A percentile compares a stretch with the other conserved stretches of the same genome.
Evolutionary conservation across 73 alveolate genomes (phyloP).

Genomic region (Symbiodinium natans): DNA sequence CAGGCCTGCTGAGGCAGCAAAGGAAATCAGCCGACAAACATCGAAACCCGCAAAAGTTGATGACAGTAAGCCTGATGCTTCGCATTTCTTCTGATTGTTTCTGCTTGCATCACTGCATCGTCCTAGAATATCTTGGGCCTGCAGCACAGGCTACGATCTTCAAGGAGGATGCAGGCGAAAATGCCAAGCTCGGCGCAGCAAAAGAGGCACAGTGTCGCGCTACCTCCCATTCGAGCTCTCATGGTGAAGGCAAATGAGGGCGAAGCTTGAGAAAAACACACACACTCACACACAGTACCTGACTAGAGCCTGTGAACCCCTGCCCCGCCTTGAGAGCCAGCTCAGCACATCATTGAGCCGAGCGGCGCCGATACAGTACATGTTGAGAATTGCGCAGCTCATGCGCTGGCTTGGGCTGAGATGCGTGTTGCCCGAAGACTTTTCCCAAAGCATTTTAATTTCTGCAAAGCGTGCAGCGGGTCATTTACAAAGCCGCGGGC

Average conservation of each 20-base stretch:
- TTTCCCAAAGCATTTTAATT: not conserved
- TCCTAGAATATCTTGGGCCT: not conserved
- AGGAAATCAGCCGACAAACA: not conserved
- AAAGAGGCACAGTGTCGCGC: no score
- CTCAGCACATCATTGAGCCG: not conserved
- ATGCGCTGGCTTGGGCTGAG: no score
- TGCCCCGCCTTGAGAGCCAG: not conserved
- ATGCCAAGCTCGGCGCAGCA: no score
- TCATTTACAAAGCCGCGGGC: no score
- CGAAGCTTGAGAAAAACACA: no score
- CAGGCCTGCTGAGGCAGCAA: not conserved
- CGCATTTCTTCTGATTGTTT: not conserved
- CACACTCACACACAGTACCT: not conserved
- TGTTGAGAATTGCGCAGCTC: no score
- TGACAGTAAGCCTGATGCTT: not conserved
- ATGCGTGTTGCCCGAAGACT: not conserved
- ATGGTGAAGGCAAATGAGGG: no score
- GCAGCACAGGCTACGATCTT: no score
- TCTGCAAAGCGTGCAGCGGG: not conserved
- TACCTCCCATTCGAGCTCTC: no score
- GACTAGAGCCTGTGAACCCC: not conserved
- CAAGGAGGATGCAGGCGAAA: no score
- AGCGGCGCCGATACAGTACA: not conserved
- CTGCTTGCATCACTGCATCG: not conserved
- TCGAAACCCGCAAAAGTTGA: not conserved